A percentile compares a stretch with the other conserved stretches of the same genome.
Conservation (phyloP, 108 stramenopile genomes). For the Fistulifera pelliculosa region DNA sequence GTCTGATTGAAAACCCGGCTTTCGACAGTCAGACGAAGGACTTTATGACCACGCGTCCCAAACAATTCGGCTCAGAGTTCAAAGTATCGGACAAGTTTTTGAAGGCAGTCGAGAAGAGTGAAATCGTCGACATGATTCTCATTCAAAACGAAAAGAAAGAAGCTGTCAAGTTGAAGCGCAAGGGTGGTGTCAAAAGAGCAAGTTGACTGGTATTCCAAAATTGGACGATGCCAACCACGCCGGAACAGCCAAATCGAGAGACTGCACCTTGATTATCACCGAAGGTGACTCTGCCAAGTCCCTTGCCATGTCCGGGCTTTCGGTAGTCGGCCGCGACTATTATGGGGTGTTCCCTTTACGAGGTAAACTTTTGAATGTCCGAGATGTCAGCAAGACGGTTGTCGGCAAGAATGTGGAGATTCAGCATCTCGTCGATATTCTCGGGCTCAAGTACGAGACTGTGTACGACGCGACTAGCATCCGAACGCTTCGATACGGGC, state of each 20-base stretch:
- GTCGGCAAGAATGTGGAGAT: constrained; percentile 96
- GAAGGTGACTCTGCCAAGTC: constrained; percentile 97
- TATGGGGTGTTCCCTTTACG: constrained; percentile 88
- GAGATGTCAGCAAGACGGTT: constrained; percentile 77
- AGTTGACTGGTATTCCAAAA: constrained; percentile 86
- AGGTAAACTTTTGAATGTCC: constrained; percentile 96
- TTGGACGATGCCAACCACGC: constrained; percentile 98
- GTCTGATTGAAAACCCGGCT: constrained; percentile 93
- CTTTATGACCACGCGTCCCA: constrained; percentile 75
- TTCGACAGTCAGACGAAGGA: constrained; percentile 99
- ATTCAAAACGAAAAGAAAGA: constrained; percentile 52
- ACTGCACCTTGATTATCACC: constrained; percentile 93
- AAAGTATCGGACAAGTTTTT: constrained; percentile 77
- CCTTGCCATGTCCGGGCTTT: constrained; percentile 85
- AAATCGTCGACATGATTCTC: constrained; percentile 88
- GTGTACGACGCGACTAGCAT: constrained; percentile 75
- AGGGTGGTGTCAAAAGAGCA: constrained; percentile 87
- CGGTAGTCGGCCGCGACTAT: constrained; percentile 86
- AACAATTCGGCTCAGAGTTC: constrained; percentile 61
- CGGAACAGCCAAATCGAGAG: constrained; percentile 81
- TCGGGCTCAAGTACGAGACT: constrained; percentile 92
- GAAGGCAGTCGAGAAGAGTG: constrained; percentile 87
- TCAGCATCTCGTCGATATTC: constrained; percentile 93
- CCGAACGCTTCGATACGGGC: constrained; percentile 77
- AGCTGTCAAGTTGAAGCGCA: constrained; percentile 76